Conservation (phyloP, 2,329 filamentous ascomycete species). For the Didymellaceae sp. region DNA sequence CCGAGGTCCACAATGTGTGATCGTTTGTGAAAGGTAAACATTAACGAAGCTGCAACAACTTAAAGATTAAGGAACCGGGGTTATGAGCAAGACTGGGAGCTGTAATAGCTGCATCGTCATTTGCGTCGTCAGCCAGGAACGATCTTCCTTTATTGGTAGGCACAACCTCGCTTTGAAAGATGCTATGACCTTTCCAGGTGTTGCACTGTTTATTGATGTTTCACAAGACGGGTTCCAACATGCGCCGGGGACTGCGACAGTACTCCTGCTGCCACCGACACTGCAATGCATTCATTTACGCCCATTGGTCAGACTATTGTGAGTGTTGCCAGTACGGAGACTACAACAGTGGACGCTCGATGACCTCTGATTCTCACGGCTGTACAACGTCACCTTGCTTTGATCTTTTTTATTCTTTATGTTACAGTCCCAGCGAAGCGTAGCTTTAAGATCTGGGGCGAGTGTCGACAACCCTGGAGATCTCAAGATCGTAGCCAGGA, state of each 20-base stretch:
- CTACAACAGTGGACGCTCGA: no score
- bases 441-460: constrained; percentile 4
- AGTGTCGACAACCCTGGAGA: not conserved
- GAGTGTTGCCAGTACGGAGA: no score
- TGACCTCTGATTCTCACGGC: no score
- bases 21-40: constrained; percentile 6
- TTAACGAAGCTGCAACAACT: not conserved
- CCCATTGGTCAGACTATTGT: no score
- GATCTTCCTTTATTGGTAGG: not conserved
- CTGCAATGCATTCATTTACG: no score
- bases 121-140: constrained; percentile 9
- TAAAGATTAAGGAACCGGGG: constrained; percentile 5
- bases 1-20: constrained; percentile 3
- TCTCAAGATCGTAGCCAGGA: constrained; percentile 12
- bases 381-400: no score
- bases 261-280: not conserved
- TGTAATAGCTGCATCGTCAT: constrained; percentile 6
- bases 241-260: not conserved
- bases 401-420: no score
- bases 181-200: not conserved
- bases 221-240: not conserved
- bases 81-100: constrained; percentile 7
- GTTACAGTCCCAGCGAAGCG: not conserved
- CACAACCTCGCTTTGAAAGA: constrained; percentile 1
- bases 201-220: not conserved